Evolutionary conservation across 805 yeast genomes (phyloP), one percentile per base, ranked within the genome.

Genomic region (Pichia paraexigua): DNA sequence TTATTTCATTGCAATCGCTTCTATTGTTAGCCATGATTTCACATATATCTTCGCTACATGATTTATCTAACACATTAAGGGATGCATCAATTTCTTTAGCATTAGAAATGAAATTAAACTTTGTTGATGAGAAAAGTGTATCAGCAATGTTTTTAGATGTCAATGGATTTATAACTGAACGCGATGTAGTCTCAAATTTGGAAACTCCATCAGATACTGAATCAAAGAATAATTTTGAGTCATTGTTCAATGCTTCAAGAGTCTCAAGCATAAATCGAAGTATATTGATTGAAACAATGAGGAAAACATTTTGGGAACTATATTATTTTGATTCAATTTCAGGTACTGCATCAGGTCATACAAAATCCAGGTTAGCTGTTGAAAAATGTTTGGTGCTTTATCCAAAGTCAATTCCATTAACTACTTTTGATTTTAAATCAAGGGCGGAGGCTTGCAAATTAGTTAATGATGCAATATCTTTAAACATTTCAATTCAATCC

Each of bases 11-110:
- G 21, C 82, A 77, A 53, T 58, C 73, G 0, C 54, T 77, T 43
- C 58, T 74, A 10, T 49, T 77, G 13, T 48, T 74, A 10, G 66
- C 77, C 0, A 66, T 77, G 58, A 67, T 72, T 5, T 67, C 78
- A 17, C 82, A 77, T 55, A 73, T 77, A 25, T 74, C 79, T n/a
- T 74, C 81, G 0, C 56, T 77, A 10, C 82, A 77, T 57, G 76
- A 72, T 40, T 54, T 76, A 44, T 72, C 78, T 43, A 63, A 70
- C 1, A 57, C 66, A 0, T 52, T 77, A n/a, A 68, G 81, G 52
- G 71, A 68, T 37, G 68, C 73, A 28, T 70, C 75, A 18, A 70
- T 76, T 13, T 64, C 69, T 2, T 54, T 76, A 13, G 66, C 71
- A 0, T 50, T 70, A 11, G 68, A 66, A 40, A 53, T 77, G 41